Evolutionary conservation across 2,329 filamentous ascomycete genomes (phyloP).

Genomic region (Fusarium floridanum): DNA sequence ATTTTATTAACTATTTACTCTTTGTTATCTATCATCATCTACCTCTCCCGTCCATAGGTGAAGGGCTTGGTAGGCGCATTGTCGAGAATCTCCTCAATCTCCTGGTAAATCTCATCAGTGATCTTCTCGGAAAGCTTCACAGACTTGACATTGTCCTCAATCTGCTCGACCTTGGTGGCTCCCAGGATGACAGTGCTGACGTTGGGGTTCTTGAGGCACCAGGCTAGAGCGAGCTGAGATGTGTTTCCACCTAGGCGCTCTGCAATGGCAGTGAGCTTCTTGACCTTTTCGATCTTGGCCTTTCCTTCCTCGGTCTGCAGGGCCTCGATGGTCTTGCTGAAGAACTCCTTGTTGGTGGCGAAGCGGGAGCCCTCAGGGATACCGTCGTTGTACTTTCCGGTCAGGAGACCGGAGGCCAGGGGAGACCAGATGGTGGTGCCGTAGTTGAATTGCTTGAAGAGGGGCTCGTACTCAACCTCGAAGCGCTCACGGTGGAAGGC

Average conservation of each 20-base stretch:
- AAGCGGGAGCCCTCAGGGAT: constrained; percentile 70
- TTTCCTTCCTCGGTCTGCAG: constrained; percentile 35
- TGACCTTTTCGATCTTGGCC: constrained; percentile 47
- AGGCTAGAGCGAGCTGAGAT: constrained; percentile 44
- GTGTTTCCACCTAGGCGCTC: constrained; percentile 43
- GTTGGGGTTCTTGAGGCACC: constrained; percentile 45
- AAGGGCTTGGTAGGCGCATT: constrained; percentile 32
- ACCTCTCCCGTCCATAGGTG: constrained; percentile 39
- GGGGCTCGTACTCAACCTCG: constrained; percentile 71
- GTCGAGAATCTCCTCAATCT: constrained; percentile 44
- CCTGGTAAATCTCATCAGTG: constrained; percentile 34
- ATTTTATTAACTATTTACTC: background rate
- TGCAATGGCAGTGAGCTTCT: constrained; percentile 40
- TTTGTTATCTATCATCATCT: background rate
- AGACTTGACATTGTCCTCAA: constrained; percentile 44
- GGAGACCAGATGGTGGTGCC: constrained; percentile 74
- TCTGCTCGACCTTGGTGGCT: constrained; percentile 45
- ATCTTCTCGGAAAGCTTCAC: constrained; percentile 40
- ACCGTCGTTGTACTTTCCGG: constrained; percentile 74
- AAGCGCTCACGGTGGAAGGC: constrained; percentile 71
- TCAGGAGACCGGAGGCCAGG: constrained; percentile 68
- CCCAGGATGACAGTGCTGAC: constrained; percentile 49
- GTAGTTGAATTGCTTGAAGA: constrained; percentile 69
- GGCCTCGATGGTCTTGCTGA: constrained; percentile 23
- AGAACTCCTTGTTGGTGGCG: constrained; percentile 49